A percentile compares a stretch with the other conserved stretches of the same genome.
Evolutionary conservation across 2,329 filamentous ascomycete genomes (phyloP).

Genomic region (Curvularia verruculosa): DNA sequence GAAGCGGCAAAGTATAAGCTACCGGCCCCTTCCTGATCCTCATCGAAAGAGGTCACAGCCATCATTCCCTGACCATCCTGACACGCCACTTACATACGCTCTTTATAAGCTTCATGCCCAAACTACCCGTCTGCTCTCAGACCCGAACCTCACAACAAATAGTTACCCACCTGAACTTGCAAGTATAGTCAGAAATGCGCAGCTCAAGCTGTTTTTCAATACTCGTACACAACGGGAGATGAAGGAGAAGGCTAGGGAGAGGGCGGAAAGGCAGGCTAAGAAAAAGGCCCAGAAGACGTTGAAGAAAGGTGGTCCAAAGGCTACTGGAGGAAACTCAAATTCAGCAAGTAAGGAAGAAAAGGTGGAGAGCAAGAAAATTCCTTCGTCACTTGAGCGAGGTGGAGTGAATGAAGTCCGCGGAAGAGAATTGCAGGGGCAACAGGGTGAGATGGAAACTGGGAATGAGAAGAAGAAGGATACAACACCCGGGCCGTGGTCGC

Average conservation of each 20-base stretch:
- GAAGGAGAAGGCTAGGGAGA: background rate
- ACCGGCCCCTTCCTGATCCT: conserved; percentile 11
- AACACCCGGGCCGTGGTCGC: background rate
- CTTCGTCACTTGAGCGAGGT: background rate
- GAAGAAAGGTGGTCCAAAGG: background rate
- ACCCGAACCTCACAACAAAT: conserved; percentile 1
- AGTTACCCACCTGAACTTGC: background rate
- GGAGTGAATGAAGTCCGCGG: background rate
- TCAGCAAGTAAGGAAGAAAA: background rate
- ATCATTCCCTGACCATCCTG: background rate
- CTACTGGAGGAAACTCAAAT: background rate
- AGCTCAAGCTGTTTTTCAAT: conserved; percentile 3
- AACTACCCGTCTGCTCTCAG: conserved; percentile 2
- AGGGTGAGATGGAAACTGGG: background rate
- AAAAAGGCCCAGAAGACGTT: background rate
- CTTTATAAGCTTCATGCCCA: conserved; percentile 6
- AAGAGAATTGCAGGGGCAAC: background rate
- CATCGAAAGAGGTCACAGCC: background rate
- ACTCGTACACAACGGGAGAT: background rate
- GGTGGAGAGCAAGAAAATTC: background rate
- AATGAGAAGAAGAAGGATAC: background rate
- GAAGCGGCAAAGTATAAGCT: conserved; percentile 1
- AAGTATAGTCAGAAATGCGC: background rate
- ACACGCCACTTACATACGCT: conserved; percentile 5
- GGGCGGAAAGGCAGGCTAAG: background rate